Evolutionary conservation across 345 rosid species (phyloP).

Genomic region (Passiflora organensis): DNA sequence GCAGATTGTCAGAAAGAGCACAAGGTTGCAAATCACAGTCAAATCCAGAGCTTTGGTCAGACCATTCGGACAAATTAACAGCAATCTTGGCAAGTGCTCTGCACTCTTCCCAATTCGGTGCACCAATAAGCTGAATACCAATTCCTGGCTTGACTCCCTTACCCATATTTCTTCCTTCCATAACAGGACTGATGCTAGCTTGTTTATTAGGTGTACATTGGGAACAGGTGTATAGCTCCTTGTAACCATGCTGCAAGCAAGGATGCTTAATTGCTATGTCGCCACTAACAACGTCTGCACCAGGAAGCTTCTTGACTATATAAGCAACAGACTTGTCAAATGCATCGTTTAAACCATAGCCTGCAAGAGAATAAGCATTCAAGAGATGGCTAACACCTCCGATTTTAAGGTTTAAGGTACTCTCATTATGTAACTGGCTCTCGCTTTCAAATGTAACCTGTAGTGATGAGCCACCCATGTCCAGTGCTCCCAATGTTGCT

Average conservation of each 20-base stretch:
- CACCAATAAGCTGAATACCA: conserved; percentile 63
- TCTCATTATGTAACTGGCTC: conserved; percentile 44
- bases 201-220: conserved; percentile 51
- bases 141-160: conserved; percentile 61
- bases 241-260: conserved; percentile 83
- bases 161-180: conserved; percentile 29
- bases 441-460: conserved; percentile 93
- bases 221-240: conserved; percentile 60
- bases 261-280: conserved; percentile 79
- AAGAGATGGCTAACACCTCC: conserved; percentile 78
- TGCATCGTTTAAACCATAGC: conserved; percentile 98
- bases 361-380: conserved; percentile 92
- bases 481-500: conserved; percentile 91
- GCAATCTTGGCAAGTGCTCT: conserved; percentile 68
- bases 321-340: conserved; percentile 81
- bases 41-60: conserved; percentile 46
- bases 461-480: conserved; percentile 96
- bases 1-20: conserved; percentile 65
- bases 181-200: conserved; percentile 40
- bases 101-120: conserved; percentile 85
- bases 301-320: conserved; percentile 44
- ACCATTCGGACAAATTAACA: conserved; percentile 92
- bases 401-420: conserved; percentile 66
- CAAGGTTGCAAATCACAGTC: conserved; percentile 95
- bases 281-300: conserved; percentile 41